These are phyloP conservation scores for Acrocalymma vagum DNA, from an alignment of 2,329 filamentous ascomycete genomes.

Conservation along the genomic window DNA sequence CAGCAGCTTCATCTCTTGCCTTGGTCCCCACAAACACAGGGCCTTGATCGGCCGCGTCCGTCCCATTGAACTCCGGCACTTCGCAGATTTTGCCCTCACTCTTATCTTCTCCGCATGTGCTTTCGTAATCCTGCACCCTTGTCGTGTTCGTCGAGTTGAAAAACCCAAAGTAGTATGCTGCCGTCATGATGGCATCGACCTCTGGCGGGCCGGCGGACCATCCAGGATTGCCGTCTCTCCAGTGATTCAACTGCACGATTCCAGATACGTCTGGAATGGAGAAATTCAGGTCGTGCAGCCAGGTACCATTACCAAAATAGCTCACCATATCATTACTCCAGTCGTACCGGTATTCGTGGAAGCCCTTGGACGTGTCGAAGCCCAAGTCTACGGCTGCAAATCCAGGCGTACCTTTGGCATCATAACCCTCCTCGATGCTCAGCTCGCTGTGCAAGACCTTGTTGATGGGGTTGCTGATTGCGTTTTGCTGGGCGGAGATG, in stretches of 20 bases:
- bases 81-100: too few relatives aligned
- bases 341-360: conserved; percentile 3
- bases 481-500: too few relatives aligned
- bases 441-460: neutral
- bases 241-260: conserved; percentile 2
- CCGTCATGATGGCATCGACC: too few relatives aligned
- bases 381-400: neutral
- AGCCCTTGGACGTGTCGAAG: neutral
- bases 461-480: neutral
- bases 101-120: too few relatives aligned
- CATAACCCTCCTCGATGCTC: neutral
- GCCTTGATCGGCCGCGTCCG: too few relatives aligned
- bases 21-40: too few relatives aligned
- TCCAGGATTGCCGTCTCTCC: neutral
- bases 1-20: too few relatives aligned
- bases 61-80: too few relatives aligned
- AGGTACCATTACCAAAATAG: neutral
- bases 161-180: too few relatives aligned
- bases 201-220: too few relatives aligned
- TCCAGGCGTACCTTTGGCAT: neutral
- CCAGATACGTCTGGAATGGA: neutral
- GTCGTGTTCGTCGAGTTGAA: too few relatives aligned
- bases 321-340: neutral
- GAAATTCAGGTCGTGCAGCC: neutral
- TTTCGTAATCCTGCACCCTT: too few relatives aligned